Percentiles rank a stretch among this genome's conserved stretches.
Conservation (phyloP, 2,329 filamentous ascomycete species). For the Botryotinia calthae region DNA sequence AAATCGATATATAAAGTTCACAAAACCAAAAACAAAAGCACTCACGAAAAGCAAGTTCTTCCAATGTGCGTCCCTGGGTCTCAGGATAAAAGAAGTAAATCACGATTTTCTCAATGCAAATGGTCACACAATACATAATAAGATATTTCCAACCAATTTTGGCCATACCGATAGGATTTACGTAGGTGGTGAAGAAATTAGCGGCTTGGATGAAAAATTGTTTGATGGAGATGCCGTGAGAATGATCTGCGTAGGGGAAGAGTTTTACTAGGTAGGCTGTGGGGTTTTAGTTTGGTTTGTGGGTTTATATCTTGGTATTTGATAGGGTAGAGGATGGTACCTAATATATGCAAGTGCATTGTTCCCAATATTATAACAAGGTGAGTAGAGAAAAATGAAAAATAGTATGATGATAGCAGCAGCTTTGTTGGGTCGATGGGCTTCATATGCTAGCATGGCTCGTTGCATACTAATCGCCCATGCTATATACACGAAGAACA, state of each 20-base stretch:
- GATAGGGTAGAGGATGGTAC: constrained; percentile 23
- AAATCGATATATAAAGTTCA: neutral
- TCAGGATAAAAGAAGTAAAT: constrained; percentile 47
- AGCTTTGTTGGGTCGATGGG: constrained; percentile 29
- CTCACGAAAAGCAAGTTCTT: constrained; percentile 46
- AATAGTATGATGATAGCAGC: constrained; percentile 44
- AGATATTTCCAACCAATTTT: constrained; percentile 34
- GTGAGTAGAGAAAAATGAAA: constrained; percentile 60
- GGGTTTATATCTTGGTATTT: neutral
- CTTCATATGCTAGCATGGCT: constrained; percentile 39
- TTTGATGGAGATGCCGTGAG: constrained; percentile 33
- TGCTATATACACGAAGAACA: constrained; percentile 53
- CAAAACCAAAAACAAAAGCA: neutral
- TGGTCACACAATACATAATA: constrained; percentile 44
- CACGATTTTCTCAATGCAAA: constrained; percentile 43
- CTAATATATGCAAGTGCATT: constrained; percentile 63
- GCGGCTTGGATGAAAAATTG: constrained; percentile 42
- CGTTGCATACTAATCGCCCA: constrained; percentile 52
- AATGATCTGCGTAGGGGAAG: constrained; percentile 51
- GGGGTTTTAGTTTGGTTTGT: neutral
- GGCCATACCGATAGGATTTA: constrained; percentile 46
- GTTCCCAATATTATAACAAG: constrained; percentile 63
- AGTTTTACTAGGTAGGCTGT: constrained; percentile 56
- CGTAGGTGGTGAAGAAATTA: constrained; percentile 38
- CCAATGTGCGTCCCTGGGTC: constrained; percentile 43